Conservation (phyloP, 148 eudicot species). For the Diospyros kaki region DNA sequence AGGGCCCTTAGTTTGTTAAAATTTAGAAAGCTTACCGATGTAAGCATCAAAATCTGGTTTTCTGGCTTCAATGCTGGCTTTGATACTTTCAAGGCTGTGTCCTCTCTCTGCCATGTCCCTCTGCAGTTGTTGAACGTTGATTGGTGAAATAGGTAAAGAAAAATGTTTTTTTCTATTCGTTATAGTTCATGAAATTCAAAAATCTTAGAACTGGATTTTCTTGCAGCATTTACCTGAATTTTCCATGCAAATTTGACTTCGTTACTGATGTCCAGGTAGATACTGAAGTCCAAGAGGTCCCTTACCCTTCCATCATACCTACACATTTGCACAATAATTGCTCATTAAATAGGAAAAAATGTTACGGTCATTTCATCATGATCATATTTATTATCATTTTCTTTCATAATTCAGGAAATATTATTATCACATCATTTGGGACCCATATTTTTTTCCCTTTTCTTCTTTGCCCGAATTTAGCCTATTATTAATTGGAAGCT, state of each 20-base stretch:
- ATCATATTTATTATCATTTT: too few species aligned
- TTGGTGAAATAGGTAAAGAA: too few species aligned
- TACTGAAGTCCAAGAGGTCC: constrained; percentile 90
- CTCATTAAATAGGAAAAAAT: neutral
- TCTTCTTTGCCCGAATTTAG: too few species aligned
- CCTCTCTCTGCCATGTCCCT: constrained; percentile 99
- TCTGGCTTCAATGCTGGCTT: constrained; percentile 96
- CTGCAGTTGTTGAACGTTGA: constrained; percentile 28
- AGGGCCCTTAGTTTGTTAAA: too few species aligned
- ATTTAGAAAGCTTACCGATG: constrained; percentile 50
- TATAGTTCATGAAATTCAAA: neutral
- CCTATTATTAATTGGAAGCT: too few species aligned
- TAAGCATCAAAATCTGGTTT: constrained; percentile 98
- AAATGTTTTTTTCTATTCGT: neutral
- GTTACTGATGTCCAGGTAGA: constrained; percentile 91
- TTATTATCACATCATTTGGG: too few species aligned
- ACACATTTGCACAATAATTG: neutral
- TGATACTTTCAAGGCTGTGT: constrained; percentile 97
- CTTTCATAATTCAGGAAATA: too few species aligned
- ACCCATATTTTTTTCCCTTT: too few species aligned
- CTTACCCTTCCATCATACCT: constrained; percentile 92
- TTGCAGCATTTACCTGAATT: constrained; percentile 57
- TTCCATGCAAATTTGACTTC: constrained; percentile 98
- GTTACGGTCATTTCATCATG: too few species aligned
- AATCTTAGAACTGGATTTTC: neutral